phyloP scores from a whole-genome alignment of 495 filamentous ascomycete species.

The Glutinoglossum americanum region DNA sequence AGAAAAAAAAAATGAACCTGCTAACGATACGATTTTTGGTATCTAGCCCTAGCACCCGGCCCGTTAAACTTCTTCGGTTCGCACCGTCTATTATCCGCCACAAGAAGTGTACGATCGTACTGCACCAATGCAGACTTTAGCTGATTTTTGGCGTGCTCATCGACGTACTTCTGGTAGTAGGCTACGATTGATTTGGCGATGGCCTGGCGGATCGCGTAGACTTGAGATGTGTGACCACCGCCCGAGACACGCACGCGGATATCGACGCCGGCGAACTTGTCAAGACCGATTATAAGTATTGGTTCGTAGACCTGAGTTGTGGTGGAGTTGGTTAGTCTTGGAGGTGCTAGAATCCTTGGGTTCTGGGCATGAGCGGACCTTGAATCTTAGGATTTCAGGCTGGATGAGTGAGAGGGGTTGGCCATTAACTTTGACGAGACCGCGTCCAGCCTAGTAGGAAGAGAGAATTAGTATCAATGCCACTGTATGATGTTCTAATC shows the following conservation, averaged over 20 bases:
- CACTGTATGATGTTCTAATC: neutral
- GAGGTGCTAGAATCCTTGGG: neutral
- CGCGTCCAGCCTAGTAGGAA: conserved; percentile 49
- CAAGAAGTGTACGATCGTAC: conserved; percentile 92
- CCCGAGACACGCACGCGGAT: conserved; percentile 92
- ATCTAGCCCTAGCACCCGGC: conserved; percentile 84
- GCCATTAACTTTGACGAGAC: conserved; percentile 97
- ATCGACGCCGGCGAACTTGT: conserved; percentile 92
- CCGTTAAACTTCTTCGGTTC: conserved; percentile 38
- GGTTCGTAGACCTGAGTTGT: conserved; percentile 70
- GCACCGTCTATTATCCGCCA: conserved; percentile 58
- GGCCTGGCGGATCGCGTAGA: conserved; percentile 97
- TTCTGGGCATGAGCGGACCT: conserved; percentile 27
- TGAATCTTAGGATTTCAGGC: conserved; percentile 94
- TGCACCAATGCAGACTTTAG: conserved; percentile 83
- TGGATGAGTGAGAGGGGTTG: conserved; percentile 81
- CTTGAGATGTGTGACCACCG: conserved; percentile 94
- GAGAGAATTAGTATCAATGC: conserved; percentile 5
- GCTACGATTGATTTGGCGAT: conserved; percentile 96
- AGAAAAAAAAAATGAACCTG: neutral
- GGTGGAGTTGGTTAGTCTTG: neutral
- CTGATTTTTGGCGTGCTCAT: conserved; percentile 98
- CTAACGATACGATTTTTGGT: conserved; percentile 74
- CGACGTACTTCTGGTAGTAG: conserved; percentile 99
- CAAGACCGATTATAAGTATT: conserved; percentile 80